Conservation (phyloP, 495 filamentous ascomycete species). For the Filosporella fistucella region DNA sequence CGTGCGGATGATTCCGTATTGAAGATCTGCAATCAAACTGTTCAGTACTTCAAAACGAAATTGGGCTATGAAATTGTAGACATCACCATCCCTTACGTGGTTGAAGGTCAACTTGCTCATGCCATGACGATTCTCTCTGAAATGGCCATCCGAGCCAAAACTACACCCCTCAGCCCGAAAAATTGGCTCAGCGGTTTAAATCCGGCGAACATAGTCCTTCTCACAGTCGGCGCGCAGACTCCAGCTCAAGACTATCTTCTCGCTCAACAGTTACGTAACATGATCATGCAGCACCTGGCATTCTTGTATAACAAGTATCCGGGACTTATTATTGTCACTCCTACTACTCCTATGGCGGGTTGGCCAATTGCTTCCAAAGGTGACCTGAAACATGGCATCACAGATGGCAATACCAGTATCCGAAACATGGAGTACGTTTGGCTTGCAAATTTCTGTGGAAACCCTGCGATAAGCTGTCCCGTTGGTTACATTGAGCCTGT, state of each 20-base stretch:
- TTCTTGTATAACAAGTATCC: slow-evolving; percentile 67
- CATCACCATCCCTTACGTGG: slow-evolving; percentile 72
- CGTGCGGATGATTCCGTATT: slow-evolving; percentile 60
- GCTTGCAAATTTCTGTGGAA: slow-evolving; percentile 79
- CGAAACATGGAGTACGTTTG: slow-evolving; percentile 86
- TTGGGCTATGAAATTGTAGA: slow-evolving; percentile 64
- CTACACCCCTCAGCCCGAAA: slow-evolving; percentile 24
- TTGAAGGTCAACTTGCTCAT: slow-evolving; percentile 72
- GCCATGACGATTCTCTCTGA: slow-evolving; percentile 76
- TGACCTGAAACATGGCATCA: slow-evolving; percentile 60
- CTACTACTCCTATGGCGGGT: slow-evolving; percentile 72
- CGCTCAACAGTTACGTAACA: slow-evolving; percentile 66
- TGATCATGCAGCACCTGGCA: slow-evolving; percentile 81
- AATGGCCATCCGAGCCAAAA: slow-evolving; percentile 38
- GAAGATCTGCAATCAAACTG: slow-evolving; percentile 49
- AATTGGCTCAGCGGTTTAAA: slow-evolving; percentile 48
- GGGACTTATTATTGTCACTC: slow-evolving; percentile 73
- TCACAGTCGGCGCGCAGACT: slow-evolving; percentile 59
- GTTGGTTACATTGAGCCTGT: slow-evolving; percentile 57
- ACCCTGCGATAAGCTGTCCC: slow-evolving; percentile 73
- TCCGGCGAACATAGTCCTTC: slow-evolving; percentile 67
- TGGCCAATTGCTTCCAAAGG: slow-evolving; percentile 49
- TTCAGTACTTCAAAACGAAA: slow-evolving; percentile 55
- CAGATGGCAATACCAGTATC: slow-evolving; percentile 66
- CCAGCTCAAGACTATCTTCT: slow-evolving; percentile 64